phyloP scores from a whole-genome alignment of 2,329 filamentous ascomycete species.

The Niveomyces coronatus region DNA sequence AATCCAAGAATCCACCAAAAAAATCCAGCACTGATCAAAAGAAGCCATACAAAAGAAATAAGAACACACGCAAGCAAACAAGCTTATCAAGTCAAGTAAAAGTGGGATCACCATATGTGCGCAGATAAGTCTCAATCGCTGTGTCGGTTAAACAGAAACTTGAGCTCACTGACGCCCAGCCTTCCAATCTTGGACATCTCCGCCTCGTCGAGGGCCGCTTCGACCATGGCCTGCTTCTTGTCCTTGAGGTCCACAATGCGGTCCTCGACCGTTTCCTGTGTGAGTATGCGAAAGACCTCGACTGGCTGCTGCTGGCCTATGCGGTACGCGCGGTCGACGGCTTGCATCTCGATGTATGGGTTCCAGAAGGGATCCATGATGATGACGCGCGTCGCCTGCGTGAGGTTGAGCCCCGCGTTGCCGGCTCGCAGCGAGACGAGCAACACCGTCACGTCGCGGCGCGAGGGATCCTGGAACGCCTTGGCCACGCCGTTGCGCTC shows the following conservation, averaged over 20 bases:
- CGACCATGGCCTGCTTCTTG: slow-evolving; percentile 66
- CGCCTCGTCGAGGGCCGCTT: slow-evolving; percentile 68
- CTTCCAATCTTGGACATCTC: slow-evolving; percentile 56
- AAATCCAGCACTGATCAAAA: not conserved
- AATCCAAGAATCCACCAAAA: not conserved
- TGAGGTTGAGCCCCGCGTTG: slow-evolving; percentile 76
- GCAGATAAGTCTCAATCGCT: slow-evolving; percentile 4
- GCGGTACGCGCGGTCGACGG: slow-evolving; percentile 79
- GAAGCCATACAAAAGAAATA: not conserved
- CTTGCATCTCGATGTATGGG: slow-evolving; percentile 85
- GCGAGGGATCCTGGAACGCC: slow-evolving; percentile 48
- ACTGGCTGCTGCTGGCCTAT: slow-evolving; percentile 71
- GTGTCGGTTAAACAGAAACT: slow-evolving; percentile 48
- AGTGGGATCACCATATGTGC: too few relatives aligned
- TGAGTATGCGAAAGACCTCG: slow-evolving; percentile 68
- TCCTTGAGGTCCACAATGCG: slow-evolving; percentile 72
- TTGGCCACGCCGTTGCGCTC: slow-evolving; percentile 60
- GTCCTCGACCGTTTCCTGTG: slow-evolving; percentile 74
- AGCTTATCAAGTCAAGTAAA: too few relatives aligned
- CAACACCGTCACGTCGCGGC: slow-evolving; percentile 57
- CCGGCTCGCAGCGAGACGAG: slow-evolving; percentile 76
- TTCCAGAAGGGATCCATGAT: slow-evolving; percentile 95
- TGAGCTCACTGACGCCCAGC: slow-evolving; percentile 56
- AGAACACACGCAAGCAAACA: not conserved
- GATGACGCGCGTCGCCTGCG: slow-evolving; percentile 73